Conservation (phyloP, 1,284 basidiomycete species). For the Chalciporus sp. region DNA sequence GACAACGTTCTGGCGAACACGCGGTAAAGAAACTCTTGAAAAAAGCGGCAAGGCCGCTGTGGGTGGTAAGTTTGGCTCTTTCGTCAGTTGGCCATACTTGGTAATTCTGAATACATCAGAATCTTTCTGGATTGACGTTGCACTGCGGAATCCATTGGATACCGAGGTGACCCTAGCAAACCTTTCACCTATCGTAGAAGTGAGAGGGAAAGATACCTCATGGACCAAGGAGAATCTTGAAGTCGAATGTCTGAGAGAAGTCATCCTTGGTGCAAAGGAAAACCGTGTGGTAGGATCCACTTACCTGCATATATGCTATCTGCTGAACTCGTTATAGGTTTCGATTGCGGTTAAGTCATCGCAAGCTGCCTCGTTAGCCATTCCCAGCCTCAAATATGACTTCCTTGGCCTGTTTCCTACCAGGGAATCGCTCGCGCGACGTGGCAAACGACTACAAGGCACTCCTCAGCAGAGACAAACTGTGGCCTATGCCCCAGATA, state of each 20-base stretch:
- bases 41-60: constrained; percentile 60
- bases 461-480: constrained; percentile 68
- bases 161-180: constrained; percentile 67
- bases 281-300: constrained; percentile 49
- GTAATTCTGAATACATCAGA: constrained; percentile 45
- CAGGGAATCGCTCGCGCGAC: constrained; percentile 60
- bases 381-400: constrained; percentile 60
- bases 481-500: constrained; percentile 67
- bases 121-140: constrained; percentile 74
- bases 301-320: constrained; percentile 3
- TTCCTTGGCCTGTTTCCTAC: constrained; percentile 70
- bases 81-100: not conserved
- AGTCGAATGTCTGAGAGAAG: constrained; percentile 59
- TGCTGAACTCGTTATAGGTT: constrained; percentile 44
- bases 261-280: constrained; percentile 60
- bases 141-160: constrained; percentile 68
- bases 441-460: constrained; percentile 69
- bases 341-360: constrained; percentile 60
- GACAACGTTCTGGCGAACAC: constrained; percentile 59
- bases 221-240: constrained; percentile 47
- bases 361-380: constrained; percentile 50
- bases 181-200: constrained; percentile 56
- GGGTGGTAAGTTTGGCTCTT: constrained; percentile 48
- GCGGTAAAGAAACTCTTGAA: constrained; percentile 54
- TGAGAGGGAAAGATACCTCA: constrained; percentile 33